Evolutionary conservation across 768 basidiomycete species (phyloP), one percentile per base, ranked within the genome.

Genomic region (Naganishia friedmannii): DNA sequence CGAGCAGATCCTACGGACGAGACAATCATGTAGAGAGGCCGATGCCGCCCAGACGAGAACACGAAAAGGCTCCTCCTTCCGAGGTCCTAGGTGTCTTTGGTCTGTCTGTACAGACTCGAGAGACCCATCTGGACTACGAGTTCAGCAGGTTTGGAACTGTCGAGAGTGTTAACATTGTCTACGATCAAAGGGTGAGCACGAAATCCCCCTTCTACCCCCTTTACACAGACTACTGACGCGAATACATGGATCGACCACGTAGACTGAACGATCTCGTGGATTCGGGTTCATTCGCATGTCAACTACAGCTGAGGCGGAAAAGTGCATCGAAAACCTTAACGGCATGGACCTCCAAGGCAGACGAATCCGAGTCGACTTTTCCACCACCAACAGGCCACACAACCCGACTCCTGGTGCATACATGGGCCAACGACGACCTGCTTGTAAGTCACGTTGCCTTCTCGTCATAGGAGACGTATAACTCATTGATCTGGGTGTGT

Each of bases 271-370:
- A 68, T 97, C 95, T 66, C 90, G 95, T 72, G 96, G 95, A 13
- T 99, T 99, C 74, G 95, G 95, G 53, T 99, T 99, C 80, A 94
- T 99, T 82, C 89, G 88, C 74, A 97, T 99, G 93, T 85, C 86
- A 17, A 85, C 85, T 45, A 86, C 88, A n/a, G 91, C 93, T 70
- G 95, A 96, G 72, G 95, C 95, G 10, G 84, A 87, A 31, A 84
- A 89, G 34, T 94, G 91, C 82, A 90, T 99, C 76, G 87, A 89
- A 71, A 90, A 92, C 77, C 84, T 98, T 57, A 98, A 97, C 78
- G 96, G 96, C 48, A 82, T 94, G 57, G 92, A 93, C 75, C 85
- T 99, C 66, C 95, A 98, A 76, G 95, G 93, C 29, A 91, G 95
- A 71, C 88, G 90, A 67, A 94, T 99, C 75, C 91, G 95, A 68